Percentiles rank a stretch among this genome's conserved stretches.
These are phyloP conservation scores for Cyclotella kingstonii DNA, from an alignment of 108 stramenopile genomes.

Conservation along the genomic window DNA sequence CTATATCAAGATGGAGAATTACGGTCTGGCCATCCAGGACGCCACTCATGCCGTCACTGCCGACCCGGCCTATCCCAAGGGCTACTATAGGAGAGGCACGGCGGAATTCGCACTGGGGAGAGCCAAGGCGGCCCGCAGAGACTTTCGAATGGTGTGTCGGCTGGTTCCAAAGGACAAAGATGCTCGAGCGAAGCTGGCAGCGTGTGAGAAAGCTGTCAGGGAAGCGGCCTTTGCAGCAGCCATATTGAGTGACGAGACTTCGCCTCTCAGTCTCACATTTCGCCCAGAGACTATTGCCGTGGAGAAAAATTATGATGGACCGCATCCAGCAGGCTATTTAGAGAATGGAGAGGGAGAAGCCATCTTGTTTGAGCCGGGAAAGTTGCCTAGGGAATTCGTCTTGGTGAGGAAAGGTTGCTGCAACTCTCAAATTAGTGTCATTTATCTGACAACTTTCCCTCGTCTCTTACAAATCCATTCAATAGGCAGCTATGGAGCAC, in stretches of 20 bases:
- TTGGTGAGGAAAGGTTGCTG: conserved; percentile 44
- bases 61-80: conserved; percentile 94
- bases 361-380: conserved; percentile 70
- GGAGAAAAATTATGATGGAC: conserved; percentile 83
- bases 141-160: conserved; percentile 80
- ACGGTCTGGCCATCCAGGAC: conserved; percentile 94
- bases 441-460: background rate
- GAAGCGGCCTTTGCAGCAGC: conserved; percentile 90
- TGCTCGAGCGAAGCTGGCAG: conserved; percentile 80
- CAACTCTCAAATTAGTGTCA: background rate
- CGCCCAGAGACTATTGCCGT: conserved; percentile 64
- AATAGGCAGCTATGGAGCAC: conserved; percentile 71
- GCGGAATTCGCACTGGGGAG: conserved; percentile 95
- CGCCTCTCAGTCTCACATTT: conserved; percentile 72
- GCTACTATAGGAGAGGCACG: conserved; percentile 95
- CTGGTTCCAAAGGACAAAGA: conserved; percentile 85
- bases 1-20: conserved; percentile 93
- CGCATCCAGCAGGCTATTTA: conserved; percentile 71
- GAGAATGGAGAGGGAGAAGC: conserved; percentile 49
- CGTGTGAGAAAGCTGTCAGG: conserved; percentile 87
- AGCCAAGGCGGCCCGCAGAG: conserved; percentile 91
- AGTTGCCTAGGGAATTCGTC: conserved; percentile 87
- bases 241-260: conserved; percentile 83
- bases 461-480: background rate
- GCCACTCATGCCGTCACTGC: conserved; percentile 84